phyloP scores from a whole-genome alignment of 176 grass and related monocot species.

The Oryza rufipogon region DNA sequence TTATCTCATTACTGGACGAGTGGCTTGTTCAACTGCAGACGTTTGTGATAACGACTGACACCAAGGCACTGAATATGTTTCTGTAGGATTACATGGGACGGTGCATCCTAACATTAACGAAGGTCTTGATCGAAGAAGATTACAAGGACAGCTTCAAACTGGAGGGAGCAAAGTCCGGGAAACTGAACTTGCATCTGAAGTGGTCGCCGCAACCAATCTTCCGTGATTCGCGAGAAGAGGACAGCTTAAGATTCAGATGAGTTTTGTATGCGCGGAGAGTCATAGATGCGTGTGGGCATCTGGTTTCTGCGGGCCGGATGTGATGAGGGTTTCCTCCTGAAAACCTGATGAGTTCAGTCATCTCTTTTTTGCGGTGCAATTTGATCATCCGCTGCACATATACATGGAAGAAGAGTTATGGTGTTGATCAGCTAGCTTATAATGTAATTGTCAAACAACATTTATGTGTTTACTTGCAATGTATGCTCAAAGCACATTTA shows the following conservation, averaged over 20 bases:
- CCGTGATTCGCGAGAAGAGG: conserved; percentile 46
- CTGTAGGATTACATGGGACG: conserved; percentile 82
- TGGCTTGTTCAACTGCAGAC: neutral
- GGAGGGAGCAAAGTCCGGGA: conserved; percentile 83
- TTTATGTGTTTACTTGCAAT: conserved; percentile 9
- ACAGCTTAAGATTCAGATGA: conserved; percentile 32
- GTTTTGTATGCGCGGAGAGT: neutral
- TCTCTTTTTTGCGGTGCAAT: conserved; percentile 40
- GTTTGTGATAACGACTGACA: neutral
- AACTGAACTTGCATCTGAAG: conserved; percentile 84
- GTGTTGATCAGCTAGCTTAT: conserved; percentile 1
- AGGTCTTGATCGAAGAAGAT: conserved; percentile 83
- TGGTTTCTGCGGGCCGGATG: neutral
- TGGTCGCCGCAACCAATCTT: conserved; percentile 76
- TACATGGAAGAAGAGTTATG: neutral
- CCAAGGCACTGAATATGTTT: conserved; percentile 2
- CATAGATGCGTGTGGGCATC: neutral
- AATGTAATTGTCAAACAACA: neutral
- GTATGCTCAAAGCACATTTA: conserved; percentile 12
- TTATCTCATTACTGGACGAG: neutral
- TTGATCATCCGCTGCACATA: conserved; percentile 18
- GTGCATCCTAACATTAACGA: conserved; percentile 86
- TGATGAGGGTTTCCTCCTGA: neutral
- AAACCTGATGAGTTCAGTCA: conserved; percentile 18
- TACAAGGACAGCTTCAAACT: conserved; percentile 69